phyloP scores from a whole-genome alignment of 139 green algal species.

The Coccomyxa sp. region DNA sequence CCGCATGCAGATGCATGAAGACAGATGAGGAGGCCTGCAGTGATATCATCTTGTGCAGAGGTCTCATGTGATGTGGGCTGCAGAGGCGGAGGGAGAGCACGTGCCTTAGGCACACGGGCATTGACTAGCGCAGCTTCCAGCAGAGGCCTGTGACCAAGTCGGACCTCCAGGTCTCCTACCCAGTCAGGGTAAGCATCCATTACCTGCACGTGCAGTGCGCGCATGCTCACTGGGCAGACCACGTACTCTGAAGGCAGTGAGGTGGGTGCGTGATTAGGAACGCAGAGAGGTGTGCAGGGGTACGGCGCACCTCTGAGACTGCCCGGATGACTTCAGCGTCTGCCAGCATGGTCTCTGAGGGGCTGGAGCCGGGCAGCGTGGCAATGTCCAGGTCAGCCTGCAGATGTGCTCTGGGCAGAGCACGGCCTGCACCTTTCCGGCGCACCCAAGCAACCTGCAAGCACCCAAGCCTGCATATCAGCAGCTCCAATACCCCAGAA shows the following conservation, averaged over 20 bases:
- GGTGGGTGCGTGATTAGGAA: too few relatives aligned
- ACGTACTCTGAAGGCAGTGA: too few relatives aligned
- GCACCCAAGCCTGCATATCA: neutral
- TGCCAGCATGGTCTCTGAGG: conserved; percentile 16
- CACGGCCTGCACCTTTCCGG: conserved; percentile 26
- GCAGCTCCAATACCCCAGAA: too few relatives aligned
- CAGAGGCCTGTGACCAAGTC: conserved; percentile 51
- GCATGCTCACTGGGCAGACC: neutral
- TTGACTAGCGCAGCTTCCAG: conserved; percentile 31
- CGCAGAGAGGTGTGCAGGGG: too few relatives aligned
- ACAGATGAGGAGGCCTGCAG: too few relatives aligned
- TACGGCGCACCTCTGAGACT: neutral
- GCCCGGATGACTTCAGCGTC: conserved; percentile 16
- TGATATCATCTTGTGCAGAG: too few relatives aligned
- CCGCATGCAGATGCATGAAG: too few relatives aligned
- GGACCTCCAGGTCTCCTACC: conserved; percentile 30
- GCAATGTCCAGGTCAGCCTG: conserved; percentile 74
- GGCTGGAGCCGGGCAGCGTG: conserved; percentile 3
- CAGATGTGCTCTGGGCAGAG: conserved; percentile 47
- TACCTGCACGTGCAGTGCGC: neutral
- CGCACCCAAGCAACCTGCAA: conserved; percentile 9
- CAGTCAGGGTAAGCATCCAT: neutral
- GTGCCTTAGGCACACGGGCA: conserved; percentile 4
- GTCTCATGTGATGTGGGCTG: too few relatives aligned
- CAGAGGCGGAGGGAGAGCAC: neutral